Evolutionary conservation across 2,329 filamentous ascomycete species (phyloP), one percentile per base, ranked within the genome.

Genomic region (Fusarium newnesense): DNA sequence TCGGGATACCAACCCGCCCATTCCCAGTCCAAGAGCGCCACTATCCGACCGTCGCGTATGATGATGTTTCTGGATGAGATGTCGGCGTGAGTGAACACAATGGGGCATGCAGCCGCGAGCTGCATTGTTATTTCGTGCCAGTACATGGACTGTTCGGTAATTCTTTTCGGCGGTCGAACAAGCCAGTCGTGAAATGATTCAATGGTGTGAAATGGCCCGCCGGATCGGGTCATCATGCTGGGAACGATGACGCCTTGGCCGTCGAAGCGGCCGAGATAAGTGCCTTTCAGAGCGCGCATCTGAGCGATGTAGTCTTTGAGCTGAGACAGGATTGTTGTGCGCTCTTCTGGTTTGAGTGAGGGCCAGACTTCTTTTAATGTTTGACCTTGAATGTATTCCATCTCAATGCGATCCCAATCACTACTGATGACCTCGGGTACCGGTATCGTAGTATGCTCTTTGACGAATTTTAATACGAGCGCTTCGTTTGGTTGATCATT

Each of bases 311-410:
- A 77, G 19, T n/a, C 75, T 10, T 68, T 66, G 4, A 79, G 75
- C 43, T 78, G 42, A 12, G 13, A 47, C 53, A 79, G 11, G 24
- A 79, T 65, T 18, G n/a, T 44, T 2, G 65, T 52, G 7, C 73
- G 74, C 53, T 79, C 57, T 1, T 65, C 62, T 13, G 58, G 19
- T 26, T 68, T 66, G 0, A 78, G 69, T 0, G 34, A 39, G 2
- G 72, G 68, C 78, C 78, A 79, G 0, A 70, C 76, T 46, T 77
- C 49, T 42, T 72, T 37, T 34, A 78, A 62, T 24, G 76, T 76
- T n/a, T 78, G 70, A 3, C 79, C 78, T 21, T 76, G 66, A 2
- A 80, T 44, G 21, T 74, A 75, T 47, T 76, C 64, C 78, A 77
- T 74, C 7, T 75, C 77, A 13, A 80, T 66, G 40, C 77, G 77